Evolutionary conservation across 2,329 filamentous ascomycete genomes (phyloP), one percentile per base, ranked within the genome.

Genomic region (Chaetomium strumarium): DNA sequence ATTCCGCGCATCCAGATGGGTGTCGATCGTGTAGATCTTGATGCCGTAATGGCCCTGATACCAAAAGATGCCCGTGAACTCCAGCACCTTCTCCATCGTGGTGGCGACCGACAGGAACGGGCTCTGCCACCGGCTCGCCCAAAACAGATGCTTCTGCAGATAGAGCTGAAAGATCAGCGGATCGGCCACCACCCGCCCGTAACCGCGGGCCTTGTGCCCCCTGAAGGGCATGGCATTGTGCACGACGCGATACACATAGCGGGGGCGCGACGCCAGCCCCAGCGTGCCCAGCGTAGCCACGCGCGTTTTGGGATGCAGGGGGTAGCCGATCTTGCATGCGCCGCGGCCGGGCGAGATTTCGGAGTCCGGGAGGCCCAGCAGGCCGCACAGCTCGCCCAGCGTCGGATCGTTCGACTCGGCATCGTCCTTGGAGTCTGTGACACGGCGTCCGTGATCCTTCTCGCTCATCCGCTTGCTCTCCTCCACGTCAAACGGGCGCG

Each of bases 401-500:
- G 24, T 24, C 7, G 24, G 24, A 24, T 24, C 24, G n/a, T n/a
- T n/a, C n/a, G n/a, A n/a, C n/a, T n/a, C n/a, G n/a, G n/a, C 24
- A 24, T 24, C 24, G 7, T 24, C 24, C 4, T 24, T 4, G 24
- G 24, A 24, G 24, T 24, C 24, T 24, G 24, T 78, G 74, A 61
- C 85, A 58, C 80, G 83, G 39, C 78, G 75, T 64, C 86, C 83
- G 68, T 88, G 85, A 68, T 88, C 84, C 31, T 73, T 71, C 69
- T 85, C 85, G 68, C 81, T 84, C 85, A 88, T 88, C 1, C 85
- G 85, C 74, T 88, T 88, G 68, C 88, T 86, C 75, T 86, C 86
- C 72, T 83, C 84, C 49, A 79, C 78, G 68, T 83, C 83, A 31
- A 49, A 49, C 19, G 69, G 66, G 44, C 63, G 64, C 12, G 55